Base-by-base conservation (phyloP, 495 filamentous ascomycete genomes). In the Sordaria brevicollis region DNA sequence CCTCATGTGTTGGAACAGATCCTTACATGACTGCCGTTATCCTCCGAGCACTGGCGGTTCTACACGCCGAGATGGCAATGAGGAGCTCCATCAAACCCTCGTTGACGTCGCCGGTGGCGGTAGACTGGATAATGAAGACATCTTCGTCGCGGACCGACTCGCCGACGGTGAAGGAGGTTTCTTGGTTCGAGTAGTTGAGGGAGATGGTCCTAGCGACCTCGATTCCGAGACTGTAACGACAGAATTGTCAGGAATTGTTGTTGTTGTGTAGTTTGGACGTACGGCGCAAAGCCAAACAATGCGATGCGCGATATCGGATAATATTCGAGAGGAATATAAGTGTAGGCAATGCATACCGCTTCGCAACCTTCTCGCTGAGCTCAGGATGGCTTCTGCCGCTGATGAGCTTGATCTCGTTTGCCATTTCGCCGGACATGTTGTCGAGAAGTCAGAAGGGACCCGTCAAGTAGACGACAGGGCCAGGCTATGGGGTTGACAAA, bases 21-120 rank as follows among this genome's bases (percentile, higher is more conserved):
- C 31, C 76, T 73, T 76, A 78, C 77, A 79, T 76, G 65, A 79
- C 77, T 38, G 77, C 77, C 35, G 77, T 79, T 71, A 79, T 79
- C 70, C 77, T 78, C 66, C 77, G 69, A 34, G 77, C 77, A 73
- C 76, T 78, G 54, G 95, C 96, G 29, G 95, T 97, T 74, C 96
- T 94, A 86, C 95, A 99, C 67, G 95, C 95, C 78, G 97, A 96
- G 84, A 98, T 97, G 89, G 98, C 97, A 80, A 98, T 98, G 37
- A 99, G 86, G 65, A 99, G 88, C 82, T 99, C 95, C 95, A 99
- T 99, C 67, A 99, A 86, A 65, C 93, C 95, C 78, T 99, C 96
- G 81, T 99, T 99, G 83, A 99, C 94, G 78, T 97, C 93, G 78
- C 94, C 94, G 3, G 95, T 96, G 13, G 91, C 89, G 57, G 96